Evolutionary conservation across 208 protist species (phyloP).

Genomic region (Phytomonas serpens): DNA sequence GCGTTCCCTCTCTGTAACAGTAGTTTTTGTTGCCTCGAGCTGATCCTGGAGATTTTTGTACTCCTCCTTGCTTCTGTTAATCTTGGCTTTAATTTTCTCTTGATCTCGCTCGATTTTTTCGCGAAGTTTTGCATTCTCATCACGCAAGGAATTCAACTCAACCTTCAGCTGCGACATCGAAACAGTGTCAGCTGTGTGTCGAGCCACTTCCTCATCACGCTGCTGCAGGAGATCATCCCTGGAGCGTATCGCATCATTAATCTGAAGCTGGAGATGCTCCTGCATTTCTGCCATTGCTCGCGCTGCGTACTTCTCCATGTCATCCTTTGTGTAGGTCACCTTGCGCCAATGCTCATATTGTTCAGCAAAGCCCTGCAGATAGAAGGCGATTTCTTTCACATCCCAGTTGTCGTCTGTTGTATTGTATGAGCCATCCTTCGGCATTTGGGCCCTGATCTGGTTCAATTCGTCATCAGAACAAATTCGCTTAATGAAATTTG

Average conservation of each 20-base stretch:
- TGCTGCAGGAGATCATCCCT: conserved; percentile 61
- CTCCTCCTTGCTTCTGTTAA: conserved; percentile 75
- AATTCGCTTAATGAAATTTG: conserved; percentile 86
- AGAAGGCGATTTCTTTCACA: conserved; percentile 80
- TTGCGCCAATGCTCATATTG: conserved; percentile 71
- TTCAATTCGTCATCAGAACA: conserved; percentile 66
- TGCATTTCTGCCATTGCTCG: conserved; percentile 47
- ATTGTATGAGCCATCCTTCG: conserved; percentile 61
- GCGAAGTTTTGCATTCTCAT: conserved; percentile 81
- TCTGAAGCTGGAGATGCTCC: conserved; percentile 64
- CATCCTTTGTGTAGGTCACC: conserved; percentile 75
- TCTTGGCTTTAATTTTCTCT: conserved; percentile 86
- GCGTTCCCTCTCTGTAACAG: conserved; percentile 58
- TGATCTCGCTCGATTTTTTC: conserved; percentile 89
- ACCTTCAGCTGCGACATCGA: conserved; percentile 72
- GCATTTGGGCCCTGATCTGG: conserved; percentile 49
- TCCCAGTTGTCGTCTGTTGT: conserved; percentile 62
- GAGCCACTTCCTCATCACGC: conserved; percentile 59
- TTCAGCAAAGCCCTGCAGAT: conserved; percentile 63
- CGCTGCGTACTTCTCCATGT: conserved; percentile 80
- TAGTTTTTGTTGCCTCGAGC: conserved; percentile 39
- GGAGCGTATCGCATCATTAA: conserved; percentile 49
- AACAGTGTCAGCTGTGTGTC: conserved; percentile 55
- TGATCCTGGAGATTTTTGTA: conserved; percentile 66
- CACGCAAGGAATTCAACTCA: conserved; percentile 55